A percentile compares a stretch with the other conserved stretches of the same genome.
phyloP scores from a whole-genome alignment of 495 filamentous ascomycete genomes.

The Neurospora pannonica region DNA sequence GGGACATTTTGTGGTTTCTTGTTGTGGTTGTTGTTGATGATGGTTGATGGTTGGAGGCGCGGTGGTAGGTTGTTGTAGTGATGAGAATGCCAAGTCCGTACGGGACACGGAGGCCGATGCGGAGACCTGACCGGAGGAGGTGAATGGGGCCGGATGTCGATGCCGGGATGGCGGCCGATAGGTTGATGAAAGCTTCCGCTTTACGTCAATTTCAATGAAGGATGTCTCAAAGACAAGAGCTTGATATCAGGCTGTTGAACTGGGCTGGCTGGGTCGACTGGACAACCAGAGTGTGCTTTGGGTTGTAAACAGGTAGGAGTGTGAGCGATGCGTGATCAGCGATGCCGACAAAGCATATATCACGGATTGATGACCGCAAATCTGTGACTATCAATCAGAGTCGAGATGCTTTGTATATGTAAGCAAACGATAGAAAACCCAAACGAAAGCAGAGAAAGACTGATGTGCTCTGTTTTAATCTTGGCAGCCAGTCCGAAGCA shows the following conservation, averaged over 20 bases:
- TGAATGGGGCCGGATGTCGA: background rate
- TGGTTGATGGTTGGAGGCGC: background rate
- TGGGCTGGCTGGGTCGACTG: background rate
- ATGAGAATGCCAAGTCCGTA: background rate
- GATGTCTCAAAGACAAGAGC: background rate
- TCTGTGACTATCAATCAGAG: background rate
- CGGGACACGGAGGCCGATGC: background rate
- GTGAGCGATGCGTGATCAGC: background rate
- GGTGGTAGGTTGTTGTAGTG: background rate
- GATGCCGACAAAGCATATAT: background rate
- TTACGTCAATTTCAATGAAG: background rate
- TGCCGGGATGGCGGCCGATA: background rate
- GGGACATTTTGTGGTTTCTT: conserved; percentile 1
- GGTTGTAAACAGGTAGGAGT: background rate
- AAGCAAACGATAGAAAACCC: background rate
- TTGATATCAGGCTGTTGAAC: background rate
- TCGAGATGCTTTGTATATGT: background rate
- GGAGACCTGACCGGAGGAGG: background rate
- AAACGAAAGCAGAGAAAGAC: background rate
- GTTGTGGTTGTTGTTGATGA: background rate
- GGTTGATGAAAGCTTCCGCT: background rate
- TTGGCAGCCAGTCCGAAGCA: background rate
- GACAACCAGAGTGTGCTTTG: background rate
- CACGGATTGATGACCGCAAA: background rate
- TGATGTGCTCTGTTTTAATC: background rate